Conservation (phyloP, 768 basidiomycete genomes). For the Leccinum subgranulosum region DNA sequence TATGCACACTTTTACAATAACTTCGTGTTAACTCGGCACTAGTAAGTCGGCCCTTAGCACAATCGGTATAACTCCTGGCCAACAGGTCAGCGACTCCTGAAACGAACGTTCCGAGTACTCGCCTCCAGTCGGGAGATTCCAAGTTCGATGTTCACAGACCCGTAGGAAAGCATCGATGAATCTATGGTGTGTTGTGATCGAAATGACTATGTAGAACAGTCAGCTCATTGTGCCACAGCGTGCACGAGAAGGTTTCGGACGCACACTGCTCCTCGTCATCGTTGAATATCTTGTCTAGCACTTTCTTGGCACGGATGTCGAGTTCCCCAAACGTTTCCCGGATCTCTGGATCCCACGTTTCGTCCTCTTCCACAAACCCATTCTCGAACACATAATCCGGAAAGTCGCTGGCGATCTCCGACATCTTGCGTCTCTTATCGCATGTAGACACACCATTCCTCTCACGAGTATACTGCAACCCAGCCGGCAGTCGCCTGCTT, state of each 20-base stretch:
- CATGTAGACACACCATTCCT: constrained; percentile 67
- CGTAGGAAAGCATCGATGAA: constrained; percentile 56
- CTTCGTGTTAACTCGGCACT: constrained; percentile 5
- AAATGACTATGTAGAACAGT: constrained; percentile 45
- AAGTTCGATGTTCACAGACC: constrained; percentile 43
- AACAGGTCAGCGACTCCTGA: background rate
- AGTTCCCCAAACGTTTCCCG: constrained; percentile 50
- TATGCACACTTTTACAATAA: background rate
- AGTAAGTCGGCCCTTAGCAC: constrained; percentile 19
- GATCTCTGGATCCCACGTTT: constrained; percentile 51
- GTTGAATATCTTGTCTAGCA: constrained; percentile 56
- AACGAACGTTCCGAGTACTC: constrained; percentile 13
- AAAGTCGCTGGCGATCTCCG: constrained; percentile 46
- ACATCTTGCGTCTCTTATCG: constrained; percentile 53
- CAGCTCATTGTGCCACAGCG: background rate
- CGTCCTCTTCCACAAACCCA: constrained; percentile 61
- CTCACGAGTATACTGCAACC: constrained; percentile 60
- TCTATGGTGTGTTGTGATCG: constrained; percentile 64
- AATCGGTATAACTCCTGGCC: constrained; percentile 26
- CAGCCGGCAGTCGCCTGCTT: background rate
- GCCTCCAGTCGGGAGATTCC: constrained; percentile 64
- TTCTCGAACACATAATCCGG: constrained; percentile 54
- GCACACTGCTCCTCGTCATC: constrained; percentile 45
- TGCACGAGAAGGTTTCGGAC: constrained; percentile 20
- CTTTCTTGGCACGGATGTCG: constrained; percentile 15